A percentile compares a stretch with the other conserved stretches of the same genome.
Evolutionary conservation across 208 protist species (phyloP).

Genomic region (Wallacemonas rigidus): DNA sequence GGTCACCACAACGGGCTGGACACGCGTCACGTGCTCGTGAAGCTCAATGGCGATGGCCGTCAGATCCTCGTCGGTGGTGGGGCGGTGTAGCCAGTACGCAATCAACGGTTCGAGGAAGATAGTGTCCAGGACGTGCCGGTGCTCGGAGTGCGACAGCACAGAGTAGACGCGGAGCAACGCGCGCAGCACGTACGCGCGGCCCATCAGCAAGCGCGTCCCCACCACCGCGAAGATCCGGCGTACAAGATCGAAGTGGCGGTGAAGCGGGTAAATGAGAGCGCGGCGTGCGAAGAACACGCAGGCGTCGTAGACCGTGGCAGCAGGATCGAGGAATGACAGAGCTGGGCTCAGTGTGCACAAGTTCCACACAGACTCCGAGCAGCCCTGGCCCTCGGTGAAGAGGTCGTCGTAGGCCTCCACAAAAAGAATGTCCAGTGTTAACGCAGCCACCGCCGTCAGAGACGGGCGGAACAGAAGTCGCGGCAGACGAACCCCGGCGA

Average conservation of each 20-base stretch:
- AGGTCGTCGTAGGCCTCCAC: constrained; percentile 89
- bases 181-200: constrained; percentile 66
- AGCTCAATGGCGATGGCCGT: constrained; percentile 58
- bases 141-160: constrained; percentile 81
- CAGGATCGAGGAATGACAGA: constrained; percentile 81
- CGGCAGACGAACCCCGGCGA: constrained; percentile 49
- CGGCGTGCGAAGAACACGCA: constrained; percentile 78
- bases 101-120: constrained; percentile 82
- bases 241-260: constrained; percentile 82
- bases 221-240: constrained; percentile 73
- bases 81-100: constrained; percentile 66
- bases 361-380: constrained; percentile 91
- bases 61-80: constrained; percentile 52
- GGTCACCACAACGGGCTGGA: constrained; percentile 35
- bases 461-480: constrained; percentile 63
- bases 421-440: constrained; percentile 84
- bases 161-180: constrained; percentile 70
- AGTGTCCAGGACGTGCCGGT: constrained; percentile 77
- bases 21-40: constrained; percentile 66
- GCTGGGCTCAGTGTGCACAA: constrained; percentile 77
- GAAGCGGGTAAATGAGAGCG: constrained; percentile 81
- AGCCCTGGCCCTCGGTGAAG: constrained; percentile 82
- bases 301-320: constrained; percentile 79
- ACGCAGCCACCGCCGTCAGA: constrained; percentile 40
- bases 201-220: constrained; percentile 68